Conservation (phyloP, 176 grass and related monocot genomes). For the Musa itinerans region DNA sequence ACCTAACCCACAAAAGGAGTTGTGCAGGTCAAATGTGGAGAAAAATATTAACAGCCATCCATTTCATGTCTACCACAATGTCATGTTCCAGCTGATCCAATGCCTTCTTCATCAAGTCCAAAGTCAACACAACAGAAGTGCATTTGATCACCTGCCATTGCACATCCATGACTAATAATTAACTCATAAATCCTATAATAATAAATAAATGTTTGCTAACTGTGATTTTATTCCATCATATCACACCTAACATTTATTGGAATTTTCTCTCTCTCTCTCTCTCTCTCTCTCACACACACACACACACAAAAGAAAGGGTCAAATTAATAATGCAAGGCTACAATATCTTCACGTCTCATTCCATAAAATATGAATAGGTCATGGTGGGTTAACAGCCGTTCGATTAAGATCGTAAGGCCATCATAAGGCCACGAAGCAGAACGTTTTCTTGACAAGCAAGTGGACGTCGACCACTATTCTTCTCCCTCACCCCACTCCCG, state of each 20-base stretch:
- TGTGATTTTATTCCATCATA: neutral
- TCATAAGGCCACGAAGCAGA: neutral
- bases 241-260: neutral
- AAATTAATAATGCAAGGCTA: neutral
- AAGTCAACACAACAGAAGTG: neutral
- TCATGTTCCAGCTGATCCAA: neutral
- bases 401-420: conserved; percentile 1
- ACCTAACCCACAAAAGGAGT: neutral
- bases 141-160: neutral
- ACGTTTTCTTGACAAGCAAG: neutral
- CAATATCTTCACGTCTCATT: neutral
- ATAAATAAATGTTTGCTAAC: too few species aligned
- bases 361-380: neutral
- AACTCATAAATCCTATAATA: neutral
- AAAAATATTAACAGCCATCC: neutral
- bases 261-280: neutral
- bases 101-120: neutral
- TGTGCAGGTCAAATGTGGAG: neutral
- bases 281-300: too few species aligned
- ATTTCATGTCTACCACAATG: neutral
- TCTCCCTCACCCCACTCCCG: neutral
- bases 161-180: neutral
- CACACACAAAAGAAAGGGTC: too few species aligned
- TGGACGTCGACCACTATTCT: neutral
- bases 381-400: neutral